Evolutionary conservation across 2,329 filamentous ascomycete species (phyloP), one percentile per base, ranked within the genome.

Genomic region (Talaromyces funiculosus): DNA sequence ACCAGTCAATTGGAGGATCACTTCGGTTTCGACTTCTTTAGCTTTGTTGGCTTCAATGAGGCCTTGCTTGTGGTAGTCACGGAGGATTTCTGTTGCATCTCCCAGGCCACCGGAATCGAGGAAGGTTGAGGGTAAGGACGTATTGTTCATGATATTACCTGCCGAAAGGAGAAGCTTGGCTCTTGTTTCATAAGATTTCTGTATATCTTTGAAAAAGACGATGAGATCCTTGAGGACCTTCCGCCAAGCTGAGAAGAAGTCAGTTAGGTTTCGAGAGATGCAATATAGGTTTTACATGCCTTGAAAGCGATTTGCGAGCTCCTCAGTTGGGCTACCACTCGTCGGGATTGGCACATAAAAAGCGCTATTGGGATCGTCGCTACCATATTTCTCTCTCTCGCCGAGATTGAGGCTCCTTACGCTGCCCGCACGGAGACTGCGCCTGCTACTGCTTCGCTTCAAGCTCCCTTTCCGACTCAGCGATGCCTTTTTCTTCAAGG

Each of bases 201-300:
- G 91, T 51, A 97, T 86, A 73, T 97, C 94, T 68, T 90, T 87
- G 73, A 97, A 97, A 74, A 96, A 97, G 60, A 89, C 80, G 66
- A 97, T 96, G 47, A 97, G 82, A 66, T 97, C 92, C 73, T 97
- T 97, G 57, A 99, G 83, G 14, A 97, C 84, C 78, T 96, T 96
- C 68, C 94, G 86, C 94, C 94, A 99, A 56, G 90, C 92, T 95
- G 64, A 35, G 10, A 31, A 12, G 31, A 12, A n/a, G 49, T 62
- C 38, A 62, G 49, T 31, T n/a, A 16, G 16, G 18, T 6, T 33
- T 18, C 18, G 5, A 16, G n/a, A 8, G 26, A 20, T n/a, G n/a
- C 12, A 3, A 45, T 35, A 59, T 35, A n/a, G 14, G 18, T 40
- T 3, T 38, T 18, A 33, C 37, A 31, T 81, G 92, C 92, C 84